phyloP scores from a whole-genome alignment of 164 flowering plant species.

The Brasenia schreberi region DNA sequence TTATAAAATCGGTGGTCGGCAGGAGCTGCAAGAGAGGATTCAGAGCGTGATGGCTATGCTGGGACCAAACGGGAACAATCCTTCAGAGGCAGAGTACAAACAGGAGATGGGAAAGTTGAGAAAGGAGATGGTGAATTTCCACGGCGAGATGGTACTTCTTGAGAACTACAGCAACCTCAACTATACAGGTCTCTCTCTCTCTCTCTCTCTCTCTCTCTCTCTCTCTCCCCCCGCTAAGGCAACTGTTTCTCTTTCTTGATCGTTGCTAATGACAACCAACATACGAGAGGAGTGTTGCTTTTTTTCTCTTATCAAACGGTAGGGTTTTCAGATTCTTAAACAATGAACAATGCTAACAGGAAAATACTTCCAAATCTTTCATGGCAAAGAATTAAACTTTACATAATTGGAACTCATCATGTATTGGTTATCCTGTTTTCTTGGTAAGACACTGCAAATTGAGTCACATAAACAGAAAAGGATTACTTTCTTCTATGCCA shows the following conservation, averaged over 20 bases:
- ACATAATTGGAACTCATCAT: too few species aligned
- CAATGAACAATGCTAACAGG: not conserved
- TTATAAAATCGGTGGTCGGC: not conserved
- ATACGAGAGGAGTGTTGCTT: not conserved
- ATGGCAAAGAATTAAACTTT: too few species aligned
- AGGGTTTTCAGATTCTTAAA: not conserved
- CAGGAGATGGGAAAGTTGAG: constrained; percentile 41
- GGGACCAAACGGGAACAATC: not conserved
- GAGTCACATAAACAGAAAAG: not conserved
- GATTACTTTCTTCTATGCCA: not conserved
- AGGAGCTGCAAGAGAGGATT: constrained; percentile 3
- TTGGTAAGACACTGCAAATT: not conserved
- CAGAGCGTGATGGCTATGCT: not conserved
- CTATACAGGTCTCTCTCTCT: constrained; percentile 28
- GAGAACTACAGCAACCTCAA: constrained; percentile 59
- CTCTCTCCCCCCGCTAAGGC: not conserved
- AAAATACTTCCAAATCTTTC: not conserved
- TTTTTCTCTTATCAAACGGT: not conserved
- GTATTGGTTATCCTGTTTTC: not conserved
- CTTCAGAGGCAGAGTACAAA: constrained; percentile 20
- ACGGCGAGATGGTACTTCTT: constrained; percentile 70
- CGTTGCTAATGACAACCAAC: not conserved
- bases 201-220: not conserved
- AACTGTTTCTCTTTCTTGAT: not conserved
- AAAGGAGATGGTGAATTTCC: constrained; percentile 53